Base-by-base conservation (phyloP, 371 early-diverging fungal genomes). In the Quaeritorhiza haematococci region DNA sequence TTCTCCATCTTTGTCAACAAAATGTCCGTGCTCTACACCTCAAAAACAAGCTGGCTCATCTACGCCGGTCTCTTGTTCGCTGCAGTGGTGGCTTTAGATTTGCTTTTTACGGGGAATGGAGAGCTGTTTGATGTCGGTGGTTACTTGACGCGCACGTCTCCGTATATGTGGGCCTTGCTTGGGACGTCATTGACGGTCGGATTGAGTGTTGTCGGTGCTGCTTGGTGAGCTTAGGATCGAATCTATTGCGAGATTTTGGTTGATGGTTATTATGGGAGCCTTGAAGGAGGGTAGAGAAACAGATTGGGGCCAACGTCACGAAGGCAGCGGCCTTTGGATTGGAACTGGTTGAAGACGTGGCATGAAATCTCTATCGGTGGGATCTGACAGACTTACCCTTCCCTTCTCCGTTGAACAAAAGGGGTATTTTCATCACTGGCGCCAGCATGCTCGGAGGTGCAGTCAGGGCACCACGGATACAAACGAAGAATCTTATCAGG, bases 361-460 rank as follows among this genome's bases (percentile, higher is more conserved):
- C 8, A 19, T n/a, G 30, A 19, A 4, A 23, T 59, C 19, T 56
- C 2, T 42, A 6, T 19, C 34, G 44, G 3, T 26, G n/a, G n/a
- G n/a, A n/a, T n/a, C n/a, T n/a, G n/a, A n/a, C n/a, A n/a, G n/a
- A n/a, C n/a, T 38, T n/a, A n/a, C n/a, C n/a, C n/a, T n/a, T n/a
- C n/a, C 51, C 41, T 56, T 26, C 21, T 5, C 41, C 33, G 0
- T 45, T 32, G 34, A 23, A 23, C 49, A 55, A 47, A 59, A 91
- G 92, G 90, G 98, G 98, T 53, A 98, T 98, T 53, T 95, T 89
- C 62, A 85, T 92, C 58, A 89, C 92, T 23, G 98, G 96, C 26
- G 78, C 91, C 27, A 85, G 86, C 55, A 78, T 98, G 27, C 74
- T 96, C 29, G 98, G 96, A 67, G 96, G 84, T 50, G 94, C 92